phyloP scores from a whole-genome alignment of 192 early-diverging fungal genomes.

The Rhizophagus sp. region DNA sequence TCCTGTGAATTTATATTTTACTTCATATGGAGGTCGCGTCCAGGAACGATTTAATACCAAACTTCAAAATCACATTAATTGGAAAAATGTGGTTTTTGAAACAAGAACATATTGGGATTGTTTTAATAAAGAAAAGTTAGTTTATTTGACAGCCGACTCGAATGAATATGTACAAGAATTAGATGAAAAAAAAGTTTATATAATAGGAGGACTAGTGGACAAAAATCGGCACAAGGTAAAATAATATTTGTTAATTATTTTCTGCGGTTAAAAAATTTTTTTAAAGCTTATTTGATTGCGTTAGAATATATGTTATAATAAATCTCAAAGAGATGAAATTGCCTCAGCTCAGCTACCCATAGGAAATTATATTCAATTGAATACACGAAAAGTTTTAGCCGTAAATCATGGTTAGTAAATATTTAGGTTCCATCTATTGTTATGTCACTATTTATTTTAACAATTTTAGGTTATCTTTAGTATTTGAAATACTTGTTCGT shows the following conservation, averaged over 20 bases:
- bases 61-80: conserved; percentile 44
- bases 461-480: conserved; percentile 39
- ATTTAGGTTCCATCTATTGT: neutral
- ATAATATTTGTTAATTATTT: neutral
- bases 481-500: conserved; percentile 86
- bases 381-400: conserved; percentile 82
- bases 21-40: conserved; percentile 58
- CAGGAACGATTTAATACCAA: conserved; percentile 48
- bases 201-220: conserved; percentile 96
- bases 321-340: conserved; percentile 76
- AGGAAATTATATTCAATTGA: conserved; percentile 78
- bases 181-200: conserved; percentile 76
- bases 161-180: conserved; percentile 65
- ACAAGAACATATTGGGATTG: conserved; percentile 36
- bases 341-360: conserved; percentile 82
- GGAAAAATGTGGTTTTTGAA: conserved; percentile 41
- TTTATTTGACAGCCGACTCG: conserved; percentile 92
- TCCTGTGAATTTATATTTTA: conserved; percentile 59
- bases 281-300: neutral
- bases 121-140: conserved; percentile 58
- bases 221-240: conserved; percentile 81
- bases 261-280: neutral
- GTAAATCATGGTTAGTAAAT: conserved; percentile 79
- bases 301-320: conserved; percentile 71
- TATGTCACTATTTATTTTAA: neutral